phyloP scores from a whole-genome alignment of 202 grass and related monocot species.

The Carex arenaria region DNA sequence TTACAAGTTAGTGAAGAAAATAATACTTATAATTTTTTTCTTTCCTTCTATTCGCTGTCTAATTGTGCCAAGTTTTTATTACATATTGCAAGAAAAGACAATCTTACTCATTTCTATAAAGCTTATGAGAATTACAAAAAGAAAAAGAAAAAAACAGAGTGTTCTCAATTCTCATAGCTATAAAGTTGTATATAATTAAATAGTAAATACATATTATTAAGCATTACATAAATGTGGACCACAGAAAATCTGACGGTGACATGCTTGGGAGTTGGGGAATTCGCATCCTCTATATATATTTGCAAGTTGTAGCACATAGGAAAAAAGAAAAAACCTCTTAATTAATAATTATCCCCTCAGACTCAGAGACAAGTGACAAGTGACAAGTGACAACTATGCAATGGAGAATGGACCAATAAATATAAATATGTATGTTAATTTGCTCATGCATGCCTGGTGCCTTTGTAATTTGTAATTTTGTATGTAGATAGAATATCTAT shows the following conservation, averaged over 20 bases:
- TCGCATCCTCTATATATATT: too few relatives aligned
- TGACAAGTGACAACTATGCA: background rate
- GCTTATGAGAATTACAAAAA: too few relatives aligned
- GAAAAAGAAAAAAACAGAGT: too few relatives aligned
- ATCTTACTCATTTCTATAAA: too few relatives aligned
- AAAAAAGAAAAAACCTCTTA: background rate
- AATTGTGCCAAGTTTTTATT: too few relatives aligned
- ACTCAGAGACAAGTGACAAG: background rate
- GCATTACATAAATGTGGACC: background rate
- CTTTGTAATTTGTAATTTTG: background rate
- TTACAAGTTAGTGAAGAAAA: too few relatives aligned
- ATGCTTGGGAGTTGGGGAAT: too few relatives aligned
- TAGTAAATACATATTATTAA: background rate
- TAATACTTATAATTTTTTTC: too few relatives aligned
- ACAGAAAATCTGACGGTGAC: background rate
- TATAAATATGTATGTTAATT: background rate
- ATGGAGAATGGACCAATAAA: background rate
- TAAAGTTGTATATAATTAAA: too few relatives aligned
- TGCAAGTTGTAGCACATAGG: background rate
- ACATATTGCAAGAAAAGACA: too few relatives aligned
- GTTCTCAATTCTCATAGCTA: too few relatives aligned
- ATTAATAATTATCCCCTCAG: slow-evolving; percentile 4
- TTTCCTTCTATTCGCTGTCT: too few relatives aligned
- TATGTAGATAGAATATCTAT: slow-evolving; percentile 5
- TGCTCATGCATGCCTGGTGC: background rate